Conservation (phyloP, 768 basidiomycete genomes). For the Gyrodon lividus region DNA sequence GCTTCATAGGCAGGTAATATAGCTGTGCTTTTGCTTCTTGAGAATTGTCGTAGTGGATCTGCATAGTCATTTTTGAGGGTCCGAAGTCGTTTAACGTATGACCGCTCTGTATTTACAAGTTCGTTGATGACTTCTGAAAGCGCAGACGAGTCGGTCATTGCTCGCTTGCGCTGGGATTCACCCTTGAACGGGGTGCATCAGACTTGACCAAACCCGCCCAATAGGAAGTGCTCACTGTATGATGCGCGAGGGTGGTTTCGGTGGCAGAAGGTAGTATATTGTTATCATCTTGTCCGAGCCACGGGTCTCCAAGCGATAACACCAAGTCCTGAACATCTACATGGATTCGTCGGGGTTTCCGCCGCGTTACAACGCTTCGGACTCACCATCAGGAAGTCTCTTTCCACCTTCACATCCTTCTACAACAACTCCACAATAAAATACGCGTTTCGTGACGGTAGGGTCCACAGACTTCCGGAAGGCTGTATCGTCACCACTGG, state of each 20-base stretch:
- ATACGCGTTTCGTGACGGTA: conserved; percentile 71
- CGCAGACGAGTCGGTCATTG: conserved; percentile 61
- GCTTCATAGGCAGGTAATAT: conserved; percentile 91
- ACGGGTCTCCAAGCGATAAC: conserved; percentile 68
- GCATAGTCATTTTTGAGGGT: conserved; percentile 88
- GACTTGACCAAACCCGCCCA: conserved; percentile 2
- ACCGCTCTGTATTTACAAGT: conserved; percentile 83
- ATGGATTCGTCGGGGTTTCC: conserved; percentile 11
- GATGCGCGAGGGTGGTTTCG: conserved; percentile 36
- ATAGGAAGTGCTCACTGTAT: conserved; percentile 41
- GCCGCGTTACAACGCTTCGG: neutral
- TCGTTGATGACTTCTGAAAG: conserved; percentile 79
- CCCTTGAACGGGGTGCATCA: conserved; percentile 22
- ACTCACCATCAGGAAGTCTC: conserved; percentile 64
- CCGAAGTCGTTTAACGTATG: conserved; percentile 81
- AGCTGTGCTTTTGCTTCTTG: conserved; percentile 78
- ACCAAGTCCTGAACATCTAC: conserved; percentile 79
- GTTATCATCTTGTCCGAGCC: conserved; percentile 51
- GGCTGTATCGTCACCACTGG: conserved; percentile 62
- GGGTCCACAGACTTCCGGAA: conserved; percentile 40
- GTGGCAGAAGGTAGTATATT: conserved; percentile 45
- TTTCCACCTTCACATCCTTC: conserved; percentile 76
- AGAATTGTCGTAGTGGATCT: conserved; percentile 84
- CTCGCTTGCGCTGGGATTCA: conserved; percentile 46
- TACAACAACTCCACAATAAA: conserved; percentile 87